Evolutionary conservation across 2,329 filamentous ascomycete genomes (phyloP), one percentile per base, ranked within the genome.

Genomic region (Colletotrichum navitas): DNA sequence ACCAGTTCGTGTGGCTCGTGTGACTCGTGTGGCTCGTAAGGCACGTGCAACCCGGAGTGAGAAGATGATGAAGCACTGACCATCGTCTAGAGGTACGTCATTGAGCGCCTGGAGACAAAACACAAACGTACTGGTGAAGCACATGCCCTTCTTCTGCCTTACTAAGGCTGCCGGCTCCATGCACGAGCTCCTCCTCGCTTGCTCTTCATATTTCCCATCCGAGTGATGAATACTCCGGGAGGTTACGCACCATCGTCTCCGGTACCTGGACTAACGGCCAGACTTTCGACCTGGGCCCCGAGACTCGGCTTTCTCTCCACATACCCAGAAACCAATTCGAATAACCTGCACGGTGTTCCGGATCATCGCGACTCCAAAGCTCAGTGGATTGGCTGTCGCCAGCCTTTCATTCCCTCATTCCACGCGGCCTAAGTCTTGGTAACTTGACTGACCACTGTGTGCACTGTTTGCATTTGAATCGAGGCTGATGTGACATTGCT

Each of bases 261-360:
- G 34, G 60, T 63, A 51, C 45, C 45, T 63, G 60, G 41, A 51
- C 45, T 52, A 52, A 63, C 47, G 26, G n/a, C 47, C 34, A 61
- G n/a, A 34, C 45, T 29, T 26, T 16, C 34, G 24, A 29, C 34
- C 47, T 52, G 39, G 10, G 34, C 43, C 54, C 16, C 32, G 29
- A 29, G n/a, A 39, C 34, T 26, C 39, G 12, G n/a, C 54, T 18
- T 18, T 58, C 10, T 58, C 54, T n/a, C 16, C 34, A 39, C 39
- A 21, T n/a, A 39, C n/a, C n/a, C 54, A n/a, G 12, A 18, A 58
- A 11, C n/a, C 36, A 26, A 12, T 3, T 41, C 54, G 32, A 41
- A 58, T 16, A 39, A 41, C 12, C 5, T 58, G 10, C 54, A 34
- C 26, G 14, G 0, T 34, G 11, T 18, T 26, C n/a, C 21, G n/a